Evolutionary conservation across 1,139 yeast species (phyloP).

Genomic region (Schwanniomyces etchellsii): DNA sequence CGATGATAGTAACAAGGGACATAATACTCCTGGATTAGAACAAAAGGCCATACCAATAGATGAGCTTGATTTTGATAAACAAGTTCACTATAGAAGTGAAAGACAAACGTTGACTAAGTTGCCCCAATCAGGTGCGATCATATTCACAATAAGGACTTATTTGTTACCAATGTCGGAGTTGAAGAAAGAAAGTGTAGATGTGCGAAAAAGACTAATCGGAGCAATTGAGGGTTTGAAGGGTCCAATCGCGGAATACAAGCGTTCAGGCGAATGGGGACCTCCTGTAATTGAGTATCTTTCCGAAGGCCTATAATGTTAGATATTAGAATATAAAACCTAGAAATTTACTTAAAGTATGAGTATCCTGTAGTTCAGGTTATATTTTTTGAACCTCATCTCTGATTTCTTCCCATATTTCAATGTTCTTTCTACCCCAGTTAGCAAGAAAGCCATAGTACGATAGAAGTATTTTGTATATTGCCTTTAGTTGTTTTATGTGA

Average conservation of each 20-base stretch:
- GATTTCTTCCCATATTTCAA: conserved; percentile 72
- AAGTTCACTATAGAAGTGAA: conserved; percentile 45
- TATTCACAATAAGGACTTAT: conserved; percentile 53
- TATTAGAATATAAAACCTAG: background rate
- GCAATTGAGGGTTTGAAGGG: conserved; percentile 51
- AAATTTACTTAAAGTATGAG: too few species aligned
- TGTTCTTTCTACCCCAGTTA: conserved; percentile 66
- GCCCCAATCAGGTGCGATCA: conserved; percentile 38
- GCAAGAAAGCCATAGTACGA: conserved; percentile 55
- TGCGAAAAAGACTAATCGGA: conserved; percentile 31
- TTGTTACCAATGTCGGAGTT: conserved; percentile 45
- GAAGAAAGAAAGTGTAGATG: conserved; percentile 36
- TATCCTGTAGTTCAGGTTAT: too few species aligned
- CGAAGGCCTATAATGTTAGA: background rate
- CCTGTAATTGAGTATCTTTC: conserved; percentile 34
- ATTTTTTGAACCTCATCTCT: conserved; percentile 33
- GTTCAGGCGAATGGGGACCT: conserved; percentile 48
- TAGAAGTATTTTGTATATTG: conserved; percentile 35
- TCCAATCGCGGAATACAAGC: conserved; percentile 45
- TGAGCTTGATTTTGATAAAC: conserved; percentile 42
- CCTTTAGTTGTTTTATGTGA: conserved; percentile 44
- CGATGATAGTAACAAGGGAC: conserved; percentile 48
- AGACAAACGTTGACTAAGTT: conserved; percentile 46
- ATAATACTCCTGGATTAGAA: conserved; percentile 22
- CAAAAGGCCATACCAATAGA: conserved; percentile 32